Percentiles rank a stretch among this genome's conserved stretches.
These are phyloP conservation scores for Ramaria rubella DNA, from an alignment of 768 basidiomycete genomes.

Conservation along the genomic window DNA sequence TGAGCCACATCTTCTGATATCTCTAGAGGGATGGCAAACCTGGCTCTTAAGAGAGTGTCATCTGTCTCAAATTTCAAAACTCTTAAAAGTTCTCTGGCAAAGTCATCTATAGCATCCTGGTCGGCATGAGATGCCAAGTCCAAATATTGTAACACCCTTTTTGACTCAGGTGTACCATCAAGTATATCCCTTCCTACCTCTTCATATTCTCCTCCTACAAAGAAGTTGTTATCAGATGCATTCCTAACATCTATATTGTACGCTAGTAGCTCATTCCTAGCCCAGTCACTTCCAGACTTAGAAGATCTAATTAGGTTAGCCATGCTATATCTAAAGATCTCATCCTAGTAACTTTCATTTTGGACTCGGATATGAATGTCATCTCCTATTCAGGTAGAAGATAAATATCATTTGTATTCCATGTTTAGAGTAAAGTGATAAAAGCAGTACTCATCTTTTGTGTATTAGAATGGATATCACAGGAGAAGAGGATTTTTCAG, in stretches of 20 bases:
- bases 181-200: background rate
- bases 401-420: too few relatives aligned
- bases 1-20: constrained; percentile 26
- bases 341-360: too few relatives aligned
- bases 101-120: constrained; percentile 21
- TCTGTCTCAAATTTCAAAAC: constrained; percentile 21
- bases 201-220: constrained; percentile 14
- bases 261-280: constrained; percentile 19
- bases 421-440: too few relatives aligned
- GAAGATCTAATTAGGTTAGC: background rate
- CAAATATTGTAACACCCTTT: background rate
- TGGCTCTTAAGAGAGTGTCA: constrained; percentile 14
- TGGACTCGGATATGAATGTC: too few relatives aligned
- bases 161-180: background rate
- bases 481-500: too few relatives aligned
- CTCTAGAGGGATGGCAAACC: constrained; percentile 21
- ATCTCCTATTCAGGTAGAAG: too few relatives aligned
- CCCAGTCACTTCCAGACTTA: constrained; percentile 22
- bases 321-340: too few relatives aligned
- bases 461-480: too few relatives aligned
- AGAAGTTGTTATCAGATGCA: constrained; percentile 17
- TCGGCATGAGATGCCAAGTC: background rate
- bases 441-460: too few relatives aligned
- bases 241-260: constrained; percentile 24
- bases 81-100: constrained; percentile 23